A percentile compares a stretch with the other conserved stretches of the same genome.
These are phyloP conservation scores for Haematococcus lacustris DNA, from an alignment of 139 green algal species.

Conservation along the genomic window DNA sequence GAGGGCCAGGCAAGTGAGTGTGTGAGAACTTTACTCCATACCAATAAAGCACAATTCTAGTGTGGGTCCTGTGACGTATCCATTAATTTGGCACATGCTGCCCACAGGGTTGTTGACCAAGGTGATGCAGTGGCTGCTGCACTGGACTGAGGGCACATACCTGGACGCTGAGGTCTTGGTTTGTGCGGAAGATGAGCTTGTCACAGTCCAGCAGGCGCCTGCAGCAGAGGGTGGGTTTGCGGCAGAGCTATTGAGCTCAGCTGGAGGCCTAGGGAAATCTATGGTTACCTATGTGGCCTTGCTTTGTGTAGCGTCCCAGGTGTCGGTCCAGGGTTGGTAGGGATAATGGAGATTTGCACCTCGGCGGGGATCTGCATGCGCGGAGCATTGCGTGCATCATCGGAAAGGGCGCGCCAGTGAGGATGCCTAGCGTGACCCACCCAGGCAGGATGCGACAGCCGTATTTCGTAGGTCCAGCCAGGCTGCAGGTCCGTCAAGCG, in stretches of 20 bases:
- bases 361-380: neutral
- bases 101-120: too few relatives aligned
- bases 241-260: neutral
- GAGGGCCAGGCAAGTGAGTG: too few relatives aligned
- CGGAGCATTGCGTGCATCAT: too few relatives aligned
- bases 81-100: too few relatives aligned
- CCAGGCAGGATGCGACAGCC: constrained; percentile 39
- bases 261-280: neutral
- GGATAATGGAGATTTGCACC: neutral
- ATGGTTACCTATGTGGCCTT: neutral
- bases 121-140: too few relatives aligned
- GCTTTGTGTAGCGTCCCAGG: neutral
- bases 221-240: neutral
- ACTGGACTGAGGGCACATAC: too few relatives aligned
- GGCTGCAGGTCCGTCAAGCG: constrained; percentile 15
- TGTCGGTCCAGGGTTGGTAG: neutral
- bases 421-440: too few relatives aligned
- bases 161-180: too few relatives aligned
- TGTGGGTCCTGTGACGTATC: too few relatives aligned
- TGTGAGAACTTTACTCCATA: too few relatives aligned
- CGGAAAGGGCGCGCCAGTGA: too few relatives aligned
- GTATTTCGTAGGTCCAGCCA: constrained; percentile 29
- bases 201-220: constrained; percentile 40
- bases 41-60: too few relatives aligned
- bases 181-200: constrained; percentile 33